phyloP scores from a whole-genome alignment of 2,329 filamentous ascomycete genomes.

The Dryadomyces quercus-mongolicae region DNA sequence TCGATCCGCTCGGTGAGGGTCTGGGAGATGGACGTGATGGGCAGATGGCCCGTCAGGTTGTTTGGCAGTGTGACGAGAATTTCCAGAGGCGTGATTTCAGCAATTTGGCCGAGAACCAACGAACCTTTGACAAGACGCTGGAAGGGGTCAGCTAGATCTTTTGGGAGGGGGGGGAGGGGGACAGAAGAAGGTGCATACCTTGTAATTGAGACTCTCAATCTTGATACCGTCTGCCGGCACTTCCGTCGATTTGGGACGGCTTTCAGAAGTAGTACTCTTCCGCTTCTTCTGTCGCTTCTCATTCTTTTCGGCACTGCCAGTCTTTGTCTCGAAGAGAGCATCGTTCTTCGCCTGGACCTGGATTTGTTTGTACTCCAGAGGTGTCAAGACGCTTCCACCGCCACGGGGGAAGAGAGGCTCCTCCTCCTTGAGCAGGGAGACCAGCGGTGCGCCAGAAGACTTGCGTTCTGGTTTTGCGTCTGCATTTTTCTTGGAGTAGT shows the following conservation, averaged over 20 bases:
- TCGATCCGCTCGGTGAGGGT: slow-evolving; percentile 66
- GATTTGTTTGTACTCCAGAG: slow-evolving; percentile 92
- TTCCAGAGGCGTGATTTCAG: slow-evolving; percentile 66
- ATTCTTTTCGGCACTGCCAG: slow-evolving; percentile 31
- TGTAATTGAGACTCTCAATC: slow-evolving; percentile 81
- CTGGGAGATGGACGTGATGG: slow-evolving; percentile 84
- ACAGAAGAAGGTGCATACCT: not conserved
- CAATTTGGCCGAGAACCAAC: slow-evolving; percentile 76
- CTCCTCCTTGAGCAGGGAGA: slow-evolving; percentile 54
- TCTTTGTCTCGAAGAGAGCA: slow-evolving; percentile 73
- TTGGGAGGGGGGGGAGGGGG: too few relatives aligned
- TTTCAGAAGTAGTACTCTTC: slow-evolving; percentile 27
- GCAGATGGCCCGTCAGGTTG: slow-evolving; percentile 80
- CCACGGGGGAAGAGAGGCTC: slow-evolving; percentile 88
- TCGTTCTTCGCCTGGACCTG: slow-evolving; percentile 86
- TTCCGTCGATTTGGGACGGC: slow-evolving; percentile 28
- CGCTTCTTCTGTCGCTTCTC: slow-evolving; percentile 38
- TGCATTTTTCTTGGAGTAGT: not conserved
- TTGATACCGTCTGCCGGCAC: slow-evolving; percentile 48
- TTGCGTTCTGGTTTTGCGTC: not conserved
- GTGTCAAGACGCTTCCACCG: slow-evolving; percentile 79
- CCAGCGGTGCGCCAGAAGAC: slow-evolving; percentile 16
- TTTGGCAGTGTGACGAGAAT: slow-evolving; percentile 79
- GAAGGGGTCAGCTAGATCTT: not conserved
- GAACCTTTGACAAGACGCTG: slow-evolving; percentile 78